A percentile compares a stretch with the other conserved stretches of the same genome.
phyloP scores from a whole-genome alignment of 2,329 filamentous ascomycete species.

The Neoarthrinium moseri region DNA sequence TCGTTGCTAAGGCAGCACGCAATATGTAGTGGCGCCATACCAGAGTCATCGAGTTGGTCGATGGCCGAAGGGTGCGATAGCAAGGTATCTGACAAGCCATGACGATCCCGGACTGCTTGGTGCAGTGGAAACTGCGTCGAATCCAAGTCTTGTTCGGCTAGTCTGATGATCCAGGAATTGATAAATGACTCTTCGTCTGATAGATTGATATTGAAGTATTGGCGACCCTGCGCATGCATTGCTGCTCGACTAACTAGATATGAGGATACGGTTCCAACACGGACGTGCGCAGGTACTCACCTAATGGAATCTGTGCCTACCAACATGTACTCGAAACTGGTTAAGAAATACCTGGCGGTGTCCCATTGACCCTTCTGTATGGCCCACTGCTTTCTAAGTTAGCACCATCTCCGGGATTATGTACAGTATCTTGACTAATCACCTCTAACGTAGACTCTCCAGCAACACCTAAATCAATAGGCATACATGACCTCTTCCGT shows the following conservation, averaged over 20 bases:
- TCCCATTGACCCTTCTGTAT: neutral
- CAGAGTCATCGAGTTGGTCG: neutral
- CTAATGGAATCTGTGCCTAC: neutral
- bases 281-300: neutral
- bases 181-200: neutral
- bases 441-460: neutral
- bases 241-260: too few relatives aligned
- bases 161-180: neutral
- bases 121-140: neutral
- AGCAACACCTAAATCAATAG: neutral
- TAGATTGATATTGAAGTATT: neutral
- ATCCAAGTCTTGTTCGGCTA: neutral
- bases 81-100: neutral
- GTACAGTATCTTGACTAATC: neutral
- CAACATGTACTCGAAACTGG: neutral
- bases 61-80: neutral
- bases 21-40: neutral
- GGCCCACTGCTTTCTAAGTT: neutral
- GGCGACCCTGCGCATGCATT: too few relatives aligned
- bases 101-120: neutral
- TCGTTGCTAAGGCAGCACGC: neutral
- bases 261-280: neutral
- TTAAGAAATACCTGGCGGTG: neutral
- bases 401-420: neutral
- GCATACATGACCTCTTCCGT: neutral